A percentile compares a stretch with the other conserved stretches of the same genome.
These are phyloP conservation scores for Leishmania aethiopica DNA, from an alignment of 208 protist species.

Conservation along the genomic window DNA sequence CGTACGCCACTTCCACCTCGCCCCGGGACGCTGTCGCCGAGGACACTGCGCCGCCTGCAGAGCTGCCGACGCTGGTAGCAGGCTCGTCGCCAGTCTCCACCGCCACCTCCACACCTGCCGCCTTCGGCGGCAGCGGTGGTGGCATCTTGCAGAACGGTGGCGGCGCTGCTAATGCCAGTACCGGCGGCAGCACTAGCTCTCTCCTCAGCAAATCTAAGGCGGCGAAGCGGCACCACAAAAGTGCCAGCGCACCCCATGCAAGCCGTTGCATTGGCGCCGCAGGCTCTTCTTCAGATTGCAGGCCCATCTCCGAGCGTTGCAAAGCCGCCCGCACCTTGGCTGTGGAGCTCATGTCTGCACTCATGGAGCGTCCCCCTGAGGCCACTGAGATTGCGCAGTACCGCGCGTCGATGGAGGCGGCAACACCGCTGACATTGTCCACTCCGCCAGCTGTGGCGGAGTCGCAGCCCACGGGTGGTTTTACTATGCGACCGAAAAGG, in stretches of 20 bases:
- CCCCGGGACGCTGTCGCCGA: background rate
- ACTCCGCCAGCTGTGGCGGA: background rate
- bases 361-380: slow-evolving; percentile 51
- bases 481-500: background rate
- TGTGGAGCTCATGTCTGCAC: slow-evolving; percentile 50
- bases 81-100: background rate
- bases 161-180: background rate
- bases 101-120: background rate
- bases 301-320: slow-evolving; percentile 33
- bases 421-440: background rate
- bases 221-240: slow-evolving; percentile 5
- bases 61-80: background rate
- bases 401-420: slow-evolving; percentile 7
- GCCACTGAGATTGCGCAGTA: slow-evolving; percentile 24
- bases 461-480: background rate
- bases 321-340: slow-evolving; percentile 45
- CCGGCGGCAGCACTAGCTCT: background rate
- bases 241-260: background rate
- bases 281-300: background rate
- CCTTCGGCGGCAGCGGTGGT: background rate
- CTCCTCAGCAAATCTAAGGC: slow-evolving; percentile 2
- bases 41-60: background rate
- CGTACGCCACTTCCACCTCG: slow-evolving; percentile 3
- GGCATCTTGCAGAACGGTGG: background rate
- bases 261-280: background rate